These are phyloP conservation scores for Kluyveromyces lactis DNA, from an alignment of 805 yeast genomes.

Conservation along the genomic window DNA sequence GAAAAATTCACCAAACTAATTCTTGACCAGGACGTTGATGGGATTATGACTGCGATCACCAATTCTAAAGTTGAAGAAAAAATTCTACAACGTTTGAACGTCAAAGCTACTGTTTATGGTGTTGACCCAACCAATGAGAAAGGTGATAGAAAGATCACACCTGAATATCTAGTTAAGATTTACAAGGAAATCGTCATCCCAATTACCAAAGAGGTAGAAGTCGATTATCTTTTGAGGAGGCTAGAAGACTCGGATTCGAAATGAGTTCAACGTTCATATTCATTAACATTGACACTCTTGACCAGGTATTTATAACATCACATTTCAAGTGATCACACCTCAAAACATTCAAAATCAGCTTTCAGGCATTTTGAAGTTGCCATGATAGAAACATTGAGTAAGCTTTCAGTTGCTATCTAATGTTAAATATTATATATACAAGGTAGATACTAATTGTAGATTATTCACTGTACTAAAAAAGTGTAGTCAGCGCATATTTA, in stretches of 20 bases:
- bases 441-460: background rate
- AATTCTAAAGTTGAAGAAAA: slow-evolving; percentile 79
- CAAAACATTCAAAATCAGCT: no score
- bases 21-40: slow-evolving; percentile 52
- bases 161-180: slow-evolving; percentile 72
- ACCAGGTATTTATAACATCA: no score
- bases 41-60: slow-evolving; percentile 75
- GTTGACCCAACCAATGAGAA: slow-evolving; percentile 74
- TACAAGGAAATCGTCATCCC: slow-evolving; percentile 89
- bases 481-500: slow-evolving; percentile 12
- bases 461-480: background rate
- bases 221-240: slow-evolving; percentile 80
- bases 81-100: slow-evolving; percentile 67
- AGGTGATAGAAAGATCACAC: slow-evolving; percentile 70
- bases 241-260: slow-evolving; percentile 45
- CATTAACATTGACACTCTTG: no score
- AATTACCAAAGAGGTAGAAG: slow-evolving; percentile 89
- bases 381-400: no score
- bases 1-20: slow-evolving; percentile 60
- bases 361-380: no score
- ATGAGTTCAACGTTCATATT: no score
- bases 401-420: no score
- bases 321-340: no score
- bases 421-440: no score
- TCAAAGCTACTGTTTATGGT: slow-evolving; percentile 82